phyloP scores from a whole-genome alignment of 306 rosid genomes.

The Geum urbanum region DNA sequence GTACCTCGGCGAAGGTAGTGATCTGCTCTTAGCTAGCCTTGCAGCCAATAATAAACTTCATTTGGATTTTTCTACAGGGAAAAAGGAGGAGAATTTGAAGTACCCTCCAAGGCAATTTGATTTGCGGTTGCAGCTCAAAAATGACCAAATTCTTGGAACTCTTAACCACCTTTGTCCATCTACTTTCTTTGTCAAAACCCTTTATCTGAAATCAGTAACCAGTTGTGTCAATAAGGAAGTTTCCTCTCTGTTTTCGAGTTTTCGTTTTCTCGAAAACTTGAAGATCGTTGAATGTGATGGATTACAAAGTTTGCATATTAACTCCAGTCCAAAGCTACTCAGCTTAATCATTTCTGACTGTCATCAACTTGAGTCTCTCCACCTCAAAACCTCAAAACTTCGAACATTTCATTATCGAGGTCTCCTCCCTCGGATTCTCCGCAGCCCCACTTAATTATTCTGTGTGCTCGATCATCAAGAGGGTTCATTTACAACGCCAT shows the following conservation, averaged over 20 bases:
- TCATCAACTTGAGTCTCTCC: constrained; percentile 43
- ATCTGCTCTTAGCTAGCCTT: constrained; percentile 38
- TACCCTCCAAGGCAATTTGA: constrained; percentile 29
- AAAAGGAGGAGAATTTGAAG: constrained; percentile 23
- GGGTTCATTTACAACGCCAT: too few relatives aligned
- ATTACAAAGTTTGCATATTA: constrained; percentile 46
- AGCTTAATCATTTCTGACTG: constrained; percentile 58
- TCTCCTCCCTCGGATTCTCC: constrained; percentile 51
- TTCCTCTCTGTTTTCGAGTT: constrained; percentile 45
- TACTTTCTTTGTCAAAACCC: constrained; percentile 48
- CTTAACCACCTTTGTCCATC: constrained; percentile 26
- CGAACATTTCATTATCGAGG: constrained; percentile 48
- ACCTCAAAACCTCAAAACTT: constrained; percentile 51
- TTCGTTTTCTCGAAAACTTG: constrained; percentile 55
- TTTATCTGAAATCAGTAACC: constrained; percentile 56
- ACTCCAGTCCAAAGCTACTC: constrained; percentile 39
- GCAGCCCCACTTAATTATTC: too few relatives aligned
- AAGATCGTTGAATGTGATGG: constrained; percentile 52
- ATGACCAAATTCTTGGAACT: constrained; percentile 13
- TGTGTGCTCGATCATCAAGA: too few relatives aligned
- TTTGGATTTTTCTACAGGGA: constrained; percentile 45
- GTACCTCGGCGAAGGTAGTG: constrained; percentile 34
- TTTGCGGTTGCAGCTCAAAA: constrained; percentile 33
- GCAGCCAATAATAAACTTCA: constrained; percentile 51
- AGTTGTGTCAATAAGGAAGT: constrained; percentile 39